Conservation (phyloP, 2,329 filamentous ascomycete species). For the Cercospora canescens region DNA sequence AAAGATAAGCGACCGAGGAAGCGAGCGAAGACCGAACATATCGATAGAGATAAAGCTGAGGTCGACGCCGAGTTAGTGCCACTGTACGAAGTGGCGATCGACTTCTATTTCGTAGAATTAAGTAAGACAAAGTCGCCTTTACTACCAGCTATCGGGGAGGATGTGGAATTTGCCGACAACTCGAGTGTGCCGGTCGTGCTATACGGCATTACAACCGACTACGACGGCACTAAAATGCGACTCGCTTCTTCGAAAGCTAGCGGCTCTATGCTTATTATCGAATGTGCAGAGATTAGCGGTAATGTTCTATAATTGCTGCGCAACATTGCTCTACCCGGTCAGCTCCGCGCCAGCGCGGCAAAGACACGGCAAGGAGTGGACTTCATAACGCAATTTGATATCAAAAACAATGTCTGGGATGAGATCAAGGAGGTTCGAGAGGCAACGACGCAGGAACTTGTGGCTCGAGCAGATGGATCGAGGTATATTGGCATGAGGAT, state of each 20-base stretch:
- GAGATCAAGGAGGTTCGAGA: too few relatives aligned
- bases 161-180: slow-evolving; percentile 26
- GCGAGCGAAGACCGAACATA: slow-evolving; percentile 19
- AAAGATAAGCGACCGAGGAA: slow-evolving; percentile 28
- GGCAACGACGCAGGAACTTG: too few relatives aligned
- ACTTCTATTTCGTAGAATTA: slow-evolving; percentile 32
- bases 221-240: slow-evolving; percentile 20
- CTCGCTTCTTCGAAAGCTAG: slow-evolving; percentile 19
- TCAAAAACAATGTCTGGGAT: too few relatives aligned
- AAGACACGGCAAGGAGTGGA: background rate
- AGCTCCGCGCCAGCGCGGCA: slow-evolving; percentile 8
- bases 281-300: slow-evolving; percentile 21
- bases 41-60: background rate
- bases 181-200: slow-evolving; percentile 23
- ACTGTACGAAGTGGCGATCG: slow-evolving; percentile 30
- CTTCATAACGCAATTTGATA: too few relatives aligned
- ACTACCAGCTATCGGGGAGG: slow-evolving; percentile 14
- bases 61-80: slow-evolving; percentile 18
- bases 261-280: slow-evolving; percentile 28
- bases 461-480: too few relatives aligned
- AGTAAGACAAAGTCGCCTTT: slow-evolving; percentile 10
- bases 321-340: slow-evolving; percentile 19
- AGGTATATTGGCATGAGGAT: too few relatives aligned
- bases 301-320: slow-evolving; percentile 19
- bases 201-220: slow-evolving; percentile 21